phyloP scores from a whole-genome alignment of 768 basidiomycete genomes.

The Russula olivacea region DNA sequence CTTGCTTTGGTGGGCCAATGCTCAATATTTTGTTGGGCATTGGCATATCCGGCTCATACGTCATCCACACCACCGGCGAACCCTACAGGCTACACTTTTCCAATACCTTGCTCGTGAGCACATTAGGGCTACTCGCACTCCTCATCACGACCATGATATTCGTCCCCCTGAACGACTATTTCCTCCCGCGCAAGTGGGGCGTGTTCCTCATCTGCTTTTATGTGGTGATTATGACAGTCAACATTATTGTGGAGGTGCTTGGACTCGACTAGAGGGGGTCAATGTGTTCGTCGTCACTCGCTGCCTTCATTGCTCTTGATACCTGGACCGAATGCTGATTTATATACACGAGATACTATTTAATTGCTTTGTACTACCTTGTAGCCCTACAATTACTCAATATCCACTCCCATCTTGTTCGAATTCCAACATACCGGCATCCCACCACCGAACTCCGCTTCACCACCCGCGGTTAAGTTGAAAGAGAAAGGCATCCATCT shows the following conservation, averaged over 20 bases:
- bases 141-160: conserved; percentile 71
- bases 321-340: not conserved
- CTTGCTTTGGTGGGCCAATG: conserved; percentile 92
- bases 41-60: conserved; percentile 85
- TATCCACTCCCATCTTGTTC: not conserved
- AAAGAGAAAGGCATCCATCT: conserved; percentile 4
- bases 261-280: conserved; percentile 7
- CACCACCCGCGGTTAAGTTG: conserved; percentile 11
- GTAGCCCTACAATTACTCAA: not conserved
- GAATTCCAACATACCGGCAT: conserved; percentile 18
- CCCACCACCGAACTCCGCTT: conserved; percentile 23
- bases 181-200: conserved; percentile 78
- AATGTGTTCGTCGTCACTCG: conserved; percentile 6
- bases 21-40: conserved; percentile 87
- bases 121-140: conserved; percentile 71
- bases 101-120: conserved; percentile 77
- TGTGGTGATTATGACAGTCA: conserved; percentile 65
- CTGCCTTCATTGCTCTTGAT: not conserved
- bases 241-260: conserved; percentile 70
- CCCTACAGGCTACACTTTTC: conserved; percentile 76
- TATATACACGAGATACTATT: not conserved
- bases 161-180: conserved; percentile 81
- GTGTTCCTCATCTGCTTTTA: conserved; percentile 72
- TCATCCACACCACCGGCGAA: conserved; percentile 56
- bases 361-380: conserved; percentile 8